Evolutionary conservation across 495 filamentous ascomycete genomes (phyloP).

Genomic region (Aspergillus coremiiformis): DNA sequence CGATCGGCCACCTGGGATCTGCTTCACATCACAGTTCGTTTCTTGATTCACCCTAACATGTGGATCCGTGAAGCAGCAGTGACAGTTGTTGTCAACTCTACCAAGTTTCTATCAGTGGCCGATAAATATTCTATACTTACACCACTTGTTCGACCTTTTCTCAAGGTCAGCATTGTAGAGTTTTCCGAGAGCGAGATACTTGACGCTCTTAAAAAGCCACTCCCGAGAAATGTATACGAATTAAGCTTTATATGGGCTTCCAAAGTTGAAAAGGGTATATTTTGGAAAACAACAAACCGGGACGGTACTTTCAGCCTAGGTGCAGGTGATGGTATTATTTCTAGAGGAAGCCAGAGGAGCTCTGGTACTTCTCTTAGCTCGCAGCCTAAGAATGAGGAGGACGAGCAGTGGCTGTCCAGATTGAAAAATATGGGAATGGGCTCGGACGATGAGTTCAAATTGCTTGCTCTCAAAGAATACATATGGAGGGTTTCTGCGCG

Average conservation of each 20-base stretch:
- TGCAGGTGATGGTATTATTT: constrained; percentile 19
- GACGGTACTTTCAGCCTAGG: constrained; percentile 60
- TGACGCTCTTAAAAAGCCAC: constrained; percentile 74
- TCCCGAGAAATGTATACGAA: constrained; percentile 75
- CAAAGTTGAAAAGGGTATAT: constrained; percentile 68
- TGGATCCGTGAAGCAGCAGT: constrained; percentile 91
- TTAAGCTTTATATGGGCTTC: constrained; percentile 79
- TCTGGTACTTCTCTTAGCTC: constrained; percentile 28
- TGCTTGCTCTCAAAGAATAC: constrained; percentile 80
- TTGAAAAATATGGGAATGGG: constrained; percentile 78
- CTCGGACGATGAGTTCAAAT: constrained; percentile 80
- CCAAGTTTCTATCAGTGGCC: constrained; percentile 69
- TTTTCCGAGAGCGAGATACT: constrained; percentile 69
- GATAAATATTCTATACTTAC: constrained; percentile 76
- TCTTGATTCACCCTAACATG: constrained; percentile 86
- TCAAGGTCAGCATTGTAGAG: constrained; percentile 59
- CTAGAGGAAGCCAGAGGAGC: constrained; percentile 20
- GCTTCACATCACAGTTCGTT: constrained; percentile 68
- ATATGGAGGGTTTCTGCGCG: constrained; percentile 78
- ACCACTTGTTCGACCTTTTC: constrained; percentile 70
- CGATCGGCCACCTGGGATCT: constrained; percentile 80
- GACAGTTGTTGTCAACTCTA: constrained; percentile 70
- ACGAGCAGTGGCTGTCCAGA: constrained; percentile 86
- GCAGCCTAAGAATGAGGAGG: constrained; percentile 74
- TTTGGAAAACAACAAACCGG: constrained; percentile 72